phyloP scores from a whole-genome alignment of 495 filamentous ascomycete genomes.

The Xeromyces bisporus region DNA sequence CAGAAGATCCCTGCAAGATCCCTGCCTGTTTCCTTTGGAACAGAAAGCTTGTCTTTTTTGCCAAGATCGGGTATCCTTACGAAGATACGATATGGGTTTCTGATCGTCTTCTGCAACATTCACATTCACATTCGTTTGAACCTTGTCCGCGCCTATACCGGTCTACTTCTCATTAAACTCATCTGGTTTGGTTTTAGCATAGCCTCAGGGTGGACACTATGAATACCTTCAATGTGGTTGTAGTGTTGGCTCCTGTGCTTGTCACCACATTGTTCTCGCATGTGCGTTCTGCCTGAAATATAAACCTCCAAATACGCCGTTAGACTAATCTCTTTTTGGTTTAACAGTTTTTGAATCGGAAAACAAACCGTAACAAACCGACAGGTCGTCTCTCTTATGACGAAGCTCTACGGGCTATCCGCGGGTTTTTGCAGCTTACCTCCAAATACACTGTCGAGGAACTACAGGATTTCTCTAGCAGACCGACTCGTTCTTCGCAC shows the following conservation, averaged over 20 bases:
- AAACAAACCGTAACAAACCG: constrained; percentile 54
- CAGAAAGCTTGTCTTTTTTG: no score
- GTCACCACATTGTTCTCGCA: constrained; percentile 64
- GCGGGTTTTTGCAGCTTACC: constrained; percentile 64
- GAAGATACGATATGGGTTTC: no score
- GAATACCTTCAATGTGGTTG: constrained; percentile 54
- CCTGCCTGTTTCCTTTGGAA: no score
- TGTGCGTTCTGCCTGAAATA: constrained; percentile 28
- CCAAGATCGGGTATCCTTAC: no score
- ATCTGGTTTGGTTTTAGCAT: not conserved
- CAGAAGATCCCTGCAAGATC: no score
- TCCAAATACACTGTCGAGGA: constrained; percentile 85
- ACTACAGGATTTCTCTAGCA: constrained; percentile 70
- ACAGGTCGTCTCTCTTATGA: constrained; percentile 83
- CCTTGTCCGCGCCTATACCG: no score
- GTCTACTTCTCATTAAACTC: no score
- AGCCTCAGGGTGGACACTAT: constrained; percentile 33
- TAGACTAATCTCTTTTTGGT: not conserved
- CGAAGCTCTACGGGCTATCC: constrained; percentile 77
- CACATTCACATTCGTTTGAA: no score
- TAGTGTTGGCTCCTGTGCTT: constrained; percentile 64
- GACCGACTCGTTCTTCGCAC: constrained; percentile 76
- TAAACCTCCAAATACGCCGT: no score
- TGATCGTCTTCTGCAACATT: no score
- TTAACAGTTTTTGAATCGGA: constrained; percentile 63